phyloP scores from a whole-genome alignment of 2,329 filamentous ascomycete species.

The Scytalidium lignicola region DNA sequence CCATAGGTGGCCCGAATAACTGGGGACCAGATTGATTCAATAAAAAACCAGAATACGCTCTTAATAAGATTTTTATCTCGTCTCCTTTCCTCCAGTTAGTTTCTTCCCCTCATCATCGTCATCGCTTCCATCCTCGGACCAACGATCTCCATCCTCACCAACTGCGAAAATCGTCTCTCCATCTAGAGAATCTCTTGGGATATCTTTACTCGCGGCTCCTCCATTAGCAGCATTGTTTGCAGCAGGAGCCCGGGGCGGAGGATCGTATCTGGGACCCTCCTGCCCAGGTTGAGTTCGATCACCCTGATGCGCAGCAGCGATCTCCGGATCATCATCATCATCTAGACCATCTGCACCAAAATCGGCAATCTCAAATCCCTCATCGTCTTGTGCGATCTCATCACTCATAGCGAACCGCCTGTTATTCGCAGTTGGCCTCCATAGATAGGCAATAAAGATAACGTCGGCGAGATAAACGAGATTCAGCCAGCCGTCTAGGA shows the following conservation, averaged over 20 bases:
- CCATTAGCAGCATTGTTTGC: constrained; percentile 12
- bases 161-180: constrained; percentile 96
- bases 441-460: constrained; percentile 88
- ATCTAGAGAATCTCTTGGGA: constrained; percentile 61
- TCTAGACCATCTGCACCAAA: constrained; percentile 67
- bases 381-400: constrained; percentile 96
- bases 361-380: constrained; percentile 94
- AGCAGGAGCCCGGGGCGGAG: constrained; percentile 29
- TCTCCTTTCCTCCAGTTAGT: constrained; percentile 38
- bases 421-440: constrained; percentile 95
- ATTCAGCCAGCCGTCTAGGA: constrained; percentile 96
- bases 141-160: constrained; percentile 76
- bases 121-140: constrained; percentile 68
- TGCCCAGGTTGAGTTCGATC: constrained; percentile 36
- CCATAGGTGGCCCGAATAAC: neutral
- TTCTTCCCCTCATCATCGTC: constrained; percentile 51
- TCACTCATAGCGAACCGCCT: constrained; percentile 98
- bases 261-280: constrained; percentile 29
- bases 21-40: constrained; percentile 2
- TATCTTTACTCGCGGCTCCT: constrained; percentile 18
- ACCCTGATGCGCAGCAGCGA: constrained; percentile 36
- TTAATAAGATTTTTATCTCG: constrained; percentile 1
- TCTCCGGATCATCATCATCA: constrained; percentile 53
- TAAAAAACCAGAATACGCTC: neutral
- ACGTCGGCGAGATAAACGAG: constrained; percentile 94